phyloP scores from a whole-genome alignment of 2,329 filamentous ascomycete genomes.

The Ceratocystis cubensis region DNA sequence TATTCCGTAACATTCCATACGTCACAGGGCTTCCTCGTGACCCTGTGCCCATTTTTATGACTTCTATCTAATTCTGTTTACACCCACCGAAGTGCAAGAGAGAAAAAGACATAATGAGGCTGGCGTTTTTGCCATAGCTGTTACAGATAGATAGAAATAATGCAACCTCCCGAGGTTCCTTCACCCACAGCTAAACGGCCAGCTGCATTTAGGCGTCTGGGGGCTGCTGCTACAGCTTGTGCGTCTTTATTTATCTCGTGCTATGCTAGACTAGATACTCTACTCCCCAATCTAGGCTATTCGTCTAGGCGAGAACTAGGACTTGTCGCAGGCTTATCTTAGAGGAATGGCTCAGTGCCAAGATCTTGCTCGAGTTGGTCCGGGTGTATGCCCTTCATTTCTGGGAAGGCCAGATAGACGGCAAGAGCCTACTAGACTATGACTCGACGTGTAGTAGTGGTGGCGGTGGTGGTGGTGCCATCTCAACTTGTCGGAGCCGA shows the following conservation, averaged over 20 bases:
- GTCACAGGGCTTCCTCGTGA: slow-evolving; percentile 3
- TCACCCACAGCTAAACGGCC: background rate
- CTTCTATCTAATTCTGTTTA: background rate
- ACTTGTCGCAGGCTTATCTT: background rate
- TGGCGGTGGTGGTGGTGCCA: background rate
- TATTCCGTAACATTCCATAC: background rate
- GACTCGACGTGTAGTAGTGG: background rate
- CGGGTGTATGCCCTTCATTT: background rate
- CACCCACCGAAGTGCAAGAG: background rate
- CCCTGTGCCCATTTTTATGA: background rate
- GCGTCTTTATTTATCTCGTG: background rate
- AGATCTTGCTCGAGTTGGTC: background rate
- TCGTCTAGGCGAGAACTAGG: background rate
- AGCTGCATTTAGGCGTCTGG: background rate
- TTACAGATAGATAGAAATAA: background rate
- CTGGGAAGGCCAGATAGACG: background rate
- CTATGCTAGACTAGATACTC: background rate
- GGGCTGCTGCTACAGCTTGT: background rate
- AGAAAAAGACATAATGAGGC: background rate
- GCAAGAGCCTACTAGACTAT: background rate
- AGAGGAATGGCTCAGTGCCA: background rate
- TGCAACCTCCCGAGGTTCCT: background rate
- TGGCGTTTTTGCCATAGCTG: background rate
- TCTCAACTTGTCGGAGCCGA: background rate
- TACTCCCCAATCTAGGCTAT: background rate